phyloP scores from a whole-genome alignment of 106 monocot species.

The Hemerocallis citrina region DNA sequence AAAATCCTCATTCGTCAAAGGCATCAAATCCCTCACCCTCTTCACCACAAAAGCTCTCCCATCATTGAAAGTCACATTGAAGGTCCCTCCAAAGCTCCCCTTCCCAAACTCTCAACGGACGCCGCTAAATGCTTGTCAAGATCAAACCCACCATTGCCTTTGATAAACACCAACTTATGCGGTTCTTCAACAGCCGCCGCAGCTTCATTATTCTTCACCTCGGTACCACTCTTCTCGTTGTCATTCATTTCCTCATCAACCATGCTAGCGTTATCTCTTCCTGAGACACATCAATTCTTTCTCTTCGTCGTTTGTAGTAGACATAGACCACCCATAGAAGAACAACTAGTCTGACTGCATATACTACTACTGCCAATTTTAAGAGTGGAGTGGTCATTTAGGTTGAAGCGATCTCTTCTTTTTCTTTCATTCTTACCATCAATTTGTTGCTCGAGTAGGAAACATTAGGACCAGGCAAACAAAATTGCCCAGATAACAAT shows the following conservation, averaged over 20 bases:
- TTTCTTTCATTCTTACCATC: no score
- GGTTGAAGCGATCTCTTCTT: no score
- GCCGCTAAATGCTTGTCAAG: constrained; percentile 11
- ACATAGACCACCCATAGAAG: not conserved
- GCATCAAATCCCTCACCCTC: constrained; percentile 20
- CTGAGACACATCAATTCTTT: not conserved
- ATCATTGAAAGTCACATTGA: constrained; percentile 8
- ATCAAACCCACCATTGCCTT: not conserved
- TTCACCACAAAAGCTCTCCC: constrained; percentile 13
- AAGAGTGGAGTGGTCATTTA: no score
- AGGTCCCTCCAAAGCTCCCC: constrained; percentile 19
- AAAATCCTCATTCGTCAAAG: constrained; percentile 22
- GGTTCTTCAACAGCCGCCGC: no score
- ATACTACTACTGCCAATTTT: no score
- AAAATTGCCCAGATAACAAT: no score
- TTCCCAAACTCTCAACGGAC: constrained; percentile 19
- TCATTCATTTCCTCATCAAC: not conserved
- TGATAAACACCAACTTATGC: constrained; percentile 4
- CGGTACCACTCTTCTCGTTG: not conserved
- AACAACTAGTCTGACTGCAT: not conserved
- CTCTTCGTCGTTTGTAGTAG: not conserved
- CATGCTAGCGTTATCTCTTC: not conserved
- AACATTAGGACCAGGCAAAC: no score
- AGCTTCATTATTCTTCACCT: not conserved
- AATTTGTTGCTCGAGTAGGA: no score